These are phyloP conservation scores for Leishmania braziliensis DNA, from an alignment of 208 protist genomes.

Conservation along the genomic window DNA sequence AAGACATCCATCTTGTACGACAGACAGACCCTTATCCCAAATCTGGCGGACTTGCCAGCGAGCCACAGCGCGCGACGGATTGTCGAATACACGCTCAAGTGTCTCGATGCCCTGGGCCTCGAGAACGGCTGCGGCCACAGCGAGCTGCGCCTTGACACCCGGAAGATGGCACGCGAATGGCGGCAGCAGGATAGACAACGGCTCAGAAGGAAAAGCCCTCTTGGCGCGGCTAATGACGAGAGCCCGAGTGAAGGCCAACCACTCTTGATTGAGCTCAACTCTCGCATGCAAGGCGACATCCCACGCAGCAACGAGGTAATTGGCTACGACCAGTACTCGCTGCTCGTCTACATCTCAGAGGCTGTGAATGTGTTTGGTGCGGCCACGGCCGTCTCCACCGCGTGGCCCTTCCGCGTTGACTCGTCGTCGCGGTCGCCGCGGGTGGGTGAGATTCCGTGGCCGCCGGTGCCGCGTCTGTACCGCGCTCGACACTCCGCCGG, in stretches of 20 bases:
- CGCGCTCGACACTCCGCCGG: background rate
- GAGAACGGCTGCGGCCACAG: slow-evolving; percentile 81
- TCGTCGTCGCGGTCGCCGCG: background rate
- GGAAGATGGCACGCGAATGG: slow-evolving; percentile 25
- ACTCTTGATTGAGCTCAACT: slow-evolving; percentile 90
- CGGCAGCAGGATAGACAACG: background rate
- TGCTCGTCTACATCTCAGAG: slow-evolving; percentile 72
- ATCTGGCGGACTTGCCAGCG: slow-evolving; percentile 45
- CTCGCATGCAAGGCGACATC: slow-evolving; percentile 77
- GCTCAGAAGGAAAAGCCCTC: background rate
- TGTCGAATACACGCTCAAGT: slow-evolving; percentile 74
- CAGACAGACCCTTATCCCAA: slow-evolving; percentile 61
- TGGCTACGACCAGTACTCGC: slow-evolving; percentile 80
- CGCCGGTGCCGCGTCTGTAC: slow-evolving; percentile 74
- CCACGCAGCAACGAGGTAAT: slow-evolving; percentile 73
- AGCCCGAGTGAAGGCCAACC: slow-evolving; percentile 34
- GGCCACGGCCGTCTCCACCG: slow-evolving; percentile 24
- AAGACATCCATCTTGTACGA: slow-evolving; percentile 80
- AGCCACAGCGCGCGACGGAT: slow-evolving; percentile 54
- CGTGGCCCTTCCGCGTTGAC: slow-evolving; percentile 15
- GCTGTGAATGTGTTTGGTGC: slow-evolving; percentile 50
- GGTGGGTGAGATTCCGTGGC: slow-evolving; percentile 58
- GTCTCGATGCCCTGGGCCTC: slow-evolving; percentile 75
- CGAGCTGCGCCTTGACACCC: slow-evolving; percentile 79
- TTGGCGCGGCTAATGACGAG: background rate